Evolutionary conservation across 352 stramenopile genomes (phyloP).

Genomic region (Pythium aristosporum): DNA sequence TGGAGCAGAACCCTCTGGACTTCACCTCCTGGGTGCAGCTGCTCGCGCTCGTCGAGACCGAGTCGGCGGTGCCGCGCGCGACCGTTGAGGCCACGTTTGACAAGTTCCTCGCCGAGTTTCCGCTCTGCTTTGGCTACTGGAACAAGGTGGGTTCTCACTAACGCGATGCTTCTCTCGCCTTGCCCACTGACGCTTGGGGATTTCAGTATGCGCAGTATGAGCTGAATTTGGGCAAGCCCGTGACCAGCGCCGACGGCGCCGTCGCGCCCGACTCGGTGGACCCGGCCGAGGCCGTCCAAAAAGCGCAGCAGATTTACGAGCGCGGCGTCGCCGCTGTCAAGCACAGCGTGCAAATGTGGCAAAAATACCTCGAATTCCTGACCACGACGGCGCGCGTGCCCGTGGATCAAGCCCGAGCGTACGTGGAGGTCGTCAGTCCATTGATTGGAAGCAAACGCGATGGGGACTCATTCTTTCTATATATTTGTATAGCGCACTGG

Average conservation of each 20-base stretch:
- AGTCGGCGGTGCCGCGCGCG: slow-evolving; percentile 46
- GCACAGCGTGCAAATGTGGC: slow-evolving; percentile 83
- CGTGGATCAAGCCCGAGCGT: slow-evolving; percentile 55
- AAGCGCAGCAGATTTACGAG: slow-evolving; percentile 63
- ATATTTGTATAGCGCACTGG: slow-evolving; percentile 37
- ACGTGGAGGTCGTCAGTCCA: slow-evolving; percentile 24
- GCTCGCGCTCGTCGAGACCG: slow-evolving; percentile 64
- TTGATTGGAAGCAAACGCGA: slow-evolving; percentile 1
- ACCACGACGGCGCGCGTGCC: slow-evolving; percentile 56
- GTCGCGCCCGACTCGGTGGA: slow-evolving; percentile 34
- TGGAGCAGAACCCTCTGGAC: slow-evolving; percentile 72
- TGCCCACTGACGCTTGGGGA: not conserved
- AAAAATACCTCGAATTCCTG: slow-evolving; percentile 82
- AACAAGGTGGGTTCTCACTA: slow-evolving; percentile 55
- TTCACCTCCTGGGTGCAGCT: slow-evolving; percentile 82
- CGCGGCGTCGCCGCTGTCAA: slow-evolving; percentile 59
- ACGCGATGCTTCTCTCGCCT: not conserved
- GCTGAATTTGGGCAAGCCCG: slow-evolving; percentile 36
- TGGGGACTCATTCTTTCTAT: slow-evolving; percentile 12
- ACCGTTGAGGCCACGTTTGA: slow-evolving; percentile 70
- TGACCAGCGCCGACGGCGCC: slow-evolving; percentile 33
- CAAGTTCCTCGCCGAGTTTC: slow-evolving; percentile 69
- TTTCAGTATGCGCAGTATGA: slow-evolving; percentile 73
- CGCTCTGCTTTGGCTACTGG: slow-evolving; percentile 85
- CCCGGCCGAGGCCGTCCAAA: slow-evolving; percentile 41